Evolutionary conservation across 306 rosid genomes (phyloP), one percentile per base, ranked within the genome.

Genomic region (Lablab purpureus): DNA sequence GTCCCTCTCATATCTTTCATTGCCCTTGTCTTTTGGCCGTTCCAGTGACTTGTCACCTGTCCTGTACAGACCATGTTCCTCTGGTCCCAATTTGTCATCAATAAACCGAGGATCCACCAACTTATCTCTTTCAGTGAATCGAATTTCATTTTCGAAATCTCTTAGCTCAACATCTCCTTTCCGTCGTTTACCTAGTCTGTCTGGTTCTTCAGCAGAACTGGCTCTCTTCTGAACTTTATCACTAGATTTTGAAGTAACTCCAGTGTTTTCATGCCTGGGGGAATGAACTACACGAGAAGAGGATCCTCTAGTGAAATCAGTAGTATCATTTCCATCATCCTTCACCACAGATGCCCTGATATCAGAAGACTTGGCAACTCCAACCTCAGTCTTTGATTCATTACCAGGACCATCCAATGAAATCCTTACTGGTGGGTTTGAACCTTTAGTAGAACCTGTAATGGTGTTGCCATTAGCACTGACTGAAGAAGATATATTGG

Each of bases 161-260:
- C 92, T 95, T 51, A 68, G 41, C 63, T 93, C 99, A 10, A 81
- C 73, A 55, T 93, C 98, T 71, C 97, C 99, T 82, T 93, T 95
- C 80, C 99, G 80, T 9, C 99, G 92, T 78, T 95, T 95, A 84
- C 90, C 88, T 75, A 85, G 86, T 86, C 98, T 95, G 78, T 95
- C 99, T 25, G 88, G 91, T 56, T 91, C 99, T 82, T 95, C 99
- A 49, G 92, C 91, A 74, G 99, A 97, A 83, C 97, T 82, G 32
- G 88, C 85, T 82, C 99, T 87, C 87, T 95, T 95, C 82, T 85
- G 99, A 83, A 82, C 83, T 85, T 95, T 95, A 76, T 95, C 99
- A 75, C 83, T 84, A 30, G 94, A 87, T 81, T 89, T 95, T 28
- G 90, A 85, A 76, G 86, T 65, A 19, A 78, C 67, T 50, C 81